These are phyloP conservation scores for Penicillium sp. DNA, from an alignment of 2,329 filamentous ascomycete genomes.

Conservation along the genomic window DNA sequence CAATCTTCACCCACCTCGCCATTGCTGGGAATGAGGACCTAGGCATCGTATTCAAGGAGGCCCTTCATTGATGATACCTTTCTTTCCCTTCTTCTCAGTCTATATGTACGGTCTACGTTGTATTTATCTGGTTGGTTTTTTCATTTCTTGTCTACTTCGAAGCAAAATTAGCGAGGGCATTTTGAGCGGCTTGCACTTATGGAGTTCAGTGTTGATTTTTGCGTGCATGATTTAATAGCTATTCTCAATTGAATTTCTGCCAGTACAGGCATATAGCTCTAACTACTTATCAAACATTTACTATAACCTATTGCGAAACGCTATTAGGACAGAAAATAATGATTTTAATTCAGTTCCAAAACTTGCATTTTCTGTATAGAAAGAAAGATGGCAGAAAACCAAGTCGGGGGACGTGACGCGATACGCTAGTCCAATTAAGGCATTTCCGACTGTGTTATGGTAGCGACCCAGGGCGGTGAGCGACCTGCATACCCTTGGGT, in stretches of 20 bases:
- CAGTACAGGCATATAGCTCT: neutral
- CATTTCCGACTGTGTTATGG: neutral
- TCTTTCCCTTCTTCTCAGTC: neutral
- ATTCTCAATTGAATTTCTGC: neutral
- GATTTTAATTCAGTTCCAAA: too few species aligned
- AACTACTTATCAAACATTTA: neutral
- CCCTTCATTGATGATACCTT: neutral
- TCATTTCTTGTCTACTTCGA: neutral
- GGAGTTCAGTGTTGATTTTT: conserved; percentile 4
- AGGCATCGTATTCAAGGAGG: neutral
- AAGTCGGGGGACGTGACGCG: neutral
- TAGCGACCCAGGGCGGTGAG: neutral
- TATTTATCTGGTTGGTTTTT: neutral
- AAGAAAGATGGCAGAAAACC: neutral
- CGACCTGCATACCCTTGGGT: neutral
- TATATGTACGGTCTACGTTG: neutral
- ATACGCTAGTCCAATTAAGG: neutral
- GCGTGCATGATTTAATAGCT: neutral
- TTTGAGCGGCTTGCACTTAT: neutral
- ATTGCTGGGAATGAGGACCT: neutral
- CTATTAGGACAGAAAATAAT: neutral
- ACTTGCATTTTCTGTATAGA: too few species aligned
- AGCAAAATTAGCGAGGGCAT: conserved; percentile 2
- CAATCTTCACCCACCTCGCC: neutral
- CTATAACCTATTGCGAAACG: neutral